These are phyloP conservation scores for Lactifluus piperatus DNA, from an alignment of 768 basidiomycete species.

Conservation along the genomic window DNA sequence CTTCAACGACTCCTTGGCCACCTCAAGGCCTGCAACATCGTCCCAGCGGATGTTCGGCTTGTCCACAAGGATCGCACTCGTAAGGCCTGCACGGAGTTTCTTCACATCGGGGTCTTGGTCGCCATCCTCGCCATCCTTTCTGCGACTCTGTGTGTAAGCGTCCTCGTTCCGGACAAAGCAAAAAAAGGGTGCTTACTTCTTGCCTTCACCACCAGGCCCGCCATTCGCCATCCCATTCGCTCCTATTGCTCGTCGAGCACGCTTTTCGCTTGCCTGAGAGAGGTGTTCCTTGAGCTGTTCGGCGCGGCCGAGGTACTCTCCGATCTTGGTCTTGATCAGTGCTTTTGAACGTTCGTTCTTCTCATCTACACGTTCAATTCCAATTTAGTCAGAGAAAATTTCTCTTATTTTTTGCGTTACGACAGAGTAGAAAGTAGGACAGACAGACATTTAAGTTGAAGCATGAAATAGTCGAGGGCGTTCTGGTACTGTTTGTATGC, in stretches of 20 bases:
- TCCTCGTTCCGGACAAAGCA: not conserved
- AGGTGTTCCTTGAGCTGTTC: slow-evolving; percentile 89
- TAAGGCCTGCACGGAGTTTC: slow-evolving; percentile 88
- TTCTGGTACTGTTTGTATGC: slow-evolving; percentile 95
- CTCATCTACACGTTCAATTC: slow-evolving; percentile 46
- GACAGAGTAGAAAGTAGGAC: not conserved
- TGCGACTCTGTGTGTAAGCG: slow-evolving; percentile 14
- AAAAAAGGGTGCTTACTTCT: slow-evolving; percentile 28
- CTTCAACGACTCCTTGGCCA: slow-evolving; percentile 91
- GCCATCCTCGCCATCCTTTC: slow-evolving; percentile 50
- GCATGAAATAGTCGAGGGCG: slow-evolving; percentile 96
- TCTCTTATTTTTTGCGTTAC: not conserved
- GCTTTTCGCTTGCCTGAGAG: slow-evolving; percentile 53
- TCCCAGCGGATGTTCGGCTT: slow-evolving; percentile 98
- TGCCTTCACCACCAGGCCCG: slow-evolving; percentile 28
- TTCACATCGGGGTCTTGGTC: slow-evolving; percentile 88
- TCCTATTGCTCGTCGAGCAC: slow-evolving; percentile 41
- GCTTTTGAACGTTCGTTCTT: slow-evolving; percentile 90
- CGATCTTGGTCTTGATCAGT: slow-evolving; percentile 80
- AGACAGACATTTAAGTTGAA: slow-evolving; percentile 80
- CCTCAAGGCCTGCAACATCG: slow-evolving; percentile 94
- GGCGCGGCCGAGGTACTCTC: slow-evolving; percentile 85
- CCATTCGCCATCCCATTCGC: slow-evolving; percentile 39
- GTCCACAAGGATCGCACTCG: slow-evolving; percentile 84
- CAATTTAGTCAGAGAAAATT: not conserved